phyloP scores from a whole-genome alignment of 202 grass and related monocot species.

The Digitaria exilis region DNA sequence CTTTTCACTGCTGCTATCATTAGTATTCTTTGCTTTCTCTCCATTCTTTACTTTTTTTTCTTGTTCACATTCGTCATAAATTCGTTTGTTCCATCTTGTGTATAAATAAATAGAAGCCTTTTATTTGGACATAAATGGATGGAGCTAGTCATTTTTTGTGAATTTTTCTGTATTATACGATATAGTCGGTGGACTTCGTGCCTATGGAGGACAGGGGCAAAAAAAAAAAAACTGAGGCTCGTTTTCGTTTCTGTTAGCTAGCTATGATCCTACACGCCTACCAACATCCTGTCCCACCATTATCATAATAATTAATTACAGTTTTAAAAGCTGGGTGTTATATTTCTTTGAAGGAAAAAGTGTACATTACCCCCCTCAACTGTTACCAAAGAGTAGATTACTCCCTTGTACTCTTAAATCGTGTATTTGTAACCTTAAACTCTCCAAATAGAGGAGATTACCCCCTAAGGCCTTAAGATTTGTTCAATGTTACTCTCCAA shows the following conservation, averaged over 20 bases:
- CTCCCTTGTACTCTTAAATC: too few relatives aligned
- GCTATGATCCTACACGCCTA: too few relatives aligned
- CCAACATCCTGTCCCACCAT: background rate
- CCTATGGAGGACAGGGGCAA: background rate
- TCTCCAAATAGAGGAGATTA: too few relatives aligned
- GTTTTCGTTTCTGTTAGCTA: background rate
- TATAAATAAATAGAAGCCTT: slow-evolving; percentile 14
- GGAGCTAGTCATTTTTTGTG: slow-evolving; percentile 5
- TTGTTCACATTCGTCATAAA: background rate
- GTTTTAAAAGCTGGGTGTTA: too few relatives aligned
- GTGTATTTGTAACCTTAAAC: too few relatives aligned
- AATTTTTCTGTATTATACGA: background rate
- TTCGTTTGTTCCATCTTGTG: slow-evolving; percentile 24
- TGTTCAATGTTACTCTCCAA: too few relatives aligned
- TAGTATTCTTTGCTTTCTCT: slow-evolving; percentile 1
- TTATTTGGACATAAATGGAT: background rate
- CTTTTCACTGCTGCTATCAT: background rate
- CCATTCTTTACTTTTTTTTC: background rate
- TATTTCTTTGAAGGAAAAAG: too few relatives aligned
- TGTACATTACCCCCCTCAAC: too few relatives aligned
- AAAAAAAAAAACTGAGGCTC: background rate
- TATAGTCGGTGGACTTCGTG: too few relatives aligned
- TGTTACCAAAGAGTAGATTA: too few relatives aligned
- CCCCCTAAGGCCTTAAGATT: too few relatives aligned
- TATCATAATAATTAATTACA: background rate